Percentiles rank a stretch among this genome's conserved stretches.
Evolutionary conservation across 2,329 filamentous ascomycete genomes (phyloP).

Genomic region (Colletotrichum scovillei): DNA sequence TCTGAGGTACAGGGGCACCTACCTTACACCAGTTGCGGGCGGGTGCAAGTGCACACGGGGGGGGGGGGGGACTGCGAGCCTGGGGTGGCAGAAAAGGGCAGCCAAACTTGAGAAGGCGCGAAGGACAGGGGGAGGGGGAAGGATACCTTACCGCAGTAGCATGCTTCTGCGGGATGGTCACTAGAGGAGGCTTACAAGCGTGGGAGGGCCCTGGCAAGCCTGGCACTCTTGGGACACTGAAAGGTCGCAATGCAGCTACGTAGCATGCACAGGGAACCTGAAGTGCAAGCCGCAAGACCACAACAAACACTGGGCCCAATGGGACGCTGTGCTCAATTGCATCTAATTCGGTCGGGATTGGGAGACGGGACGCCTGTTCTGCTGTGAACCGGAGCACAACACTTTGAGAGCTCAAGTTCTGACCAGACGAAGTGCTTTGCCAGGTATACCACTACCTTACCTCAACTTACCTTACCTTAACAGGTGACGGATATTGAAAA

Average conservation of each 20-base stretch:
- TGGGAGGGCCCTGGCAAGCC: neutral
- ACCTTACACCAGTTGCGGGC: neutral
- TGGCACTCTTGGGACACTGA: neutral
- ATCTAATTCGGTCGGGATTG: neutral
- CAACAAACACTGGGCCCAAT: conserved; percentile 12
- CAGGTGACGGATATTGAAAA: neutral
- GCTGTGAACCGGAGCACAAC: conserved; percentile 17
- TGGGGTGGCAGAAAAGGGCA: neutral
- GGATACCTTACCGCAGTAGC: neutral
- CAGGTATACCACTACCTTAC: neutral
- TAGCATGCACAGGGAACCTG: neutral
- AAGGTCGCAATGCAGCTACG: neutral
- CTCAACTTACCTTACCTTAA: too few species aligned
- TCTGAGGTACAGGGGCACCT: neutral
- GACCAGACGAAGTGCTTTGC: neutral
- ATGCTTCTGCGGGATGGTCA: neutral
- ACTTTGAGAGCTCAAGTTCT: neutral
- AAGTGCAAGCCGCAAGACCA: conserved; percentile 4
- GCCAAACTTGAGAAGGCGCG: neutral
- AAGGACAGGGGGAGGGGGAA: neutral
- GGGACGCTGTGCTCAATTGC: conserved; percentile 4
- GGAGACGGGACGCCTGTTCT: neutral
- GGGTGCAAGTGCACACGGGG: neutral
- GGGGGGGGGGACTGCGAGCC: neutral
- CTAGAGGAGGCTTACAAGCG: neutral